These are phyloP conservation scores for Pythium biforme DNA, from an alignment of 352 stramenopile genomes.

Conservation along the genomic window DNA sequence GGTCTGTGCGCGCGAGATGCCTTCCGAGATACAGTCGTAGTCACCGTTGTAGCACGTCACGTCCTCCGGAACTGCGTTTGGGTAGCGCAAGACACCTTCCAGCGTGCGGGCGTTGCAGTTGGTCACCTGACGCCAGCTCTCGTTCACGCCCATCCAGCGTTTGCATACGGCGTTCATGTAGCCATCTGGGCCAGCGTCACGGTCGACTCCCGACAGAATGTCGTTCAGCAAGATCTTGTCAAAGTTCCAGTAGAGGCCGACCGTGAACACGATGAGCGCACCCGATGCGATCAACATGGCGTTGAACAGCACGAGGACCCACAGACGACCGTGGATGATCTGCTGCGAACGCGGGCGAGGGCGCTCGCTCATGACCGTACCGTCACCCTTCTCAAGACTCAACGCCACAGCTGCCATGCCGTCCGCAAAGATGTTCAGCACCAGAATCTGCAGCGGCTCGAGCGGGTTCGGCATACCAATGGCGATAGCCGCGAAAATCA, in stretches of 20 bases:
- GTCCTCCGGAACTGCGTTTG: slow-evolving; percentile 41
- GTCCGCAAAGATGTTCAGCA: slow-evolving; percentile 98
- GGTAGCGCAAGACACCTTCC: slow-evolving; percentile 42
- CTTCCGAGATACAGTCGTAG: slow-evolving; percentile 61
- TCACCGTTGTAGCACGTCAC: slow-evolving; percentile 48
- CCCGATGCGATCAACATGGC: slow-evolving; percentile 55
- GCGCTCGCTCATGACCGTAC: slow-evolving; percentile 57
- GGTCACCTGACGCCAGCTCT: slow-evolving; percentile 42
- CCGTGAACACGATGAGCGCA: slow-evolving; percentile 58
- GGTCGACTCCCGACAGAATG: slow-evolving; percentile 47
- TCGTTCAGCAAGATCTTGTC: slow-evolving; percentile 51
- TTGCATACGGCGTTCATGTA: slow-evolving; percentile 52
- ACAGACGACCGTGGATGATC: slow-evolving; percentile 69
- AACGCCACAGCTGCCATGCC: slow-evolving; percentile 71
- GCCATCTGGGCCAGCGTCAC: slow-evolving; percentile 30
- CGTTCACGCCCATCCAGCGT: slow-evolving; percentile 52
- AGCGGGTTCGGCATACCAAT: slow-evolving; percentile 78
- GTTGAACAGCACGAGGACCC: slow-evolving; percentile 66
- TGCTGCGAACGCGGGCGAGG: slow-evolving; percentile 55
- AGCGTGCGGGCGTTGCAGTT: slow-evolving; percentile 42
- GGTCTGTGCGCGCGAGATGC: slow-evolving; percentile 62
- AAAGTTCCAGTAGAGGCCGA: slow-evolving; percentile 75
- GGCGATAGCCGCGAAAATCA: slow-evolving; percentile 73
- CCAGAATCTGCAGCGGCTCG: slow-evolving; percentile 97
- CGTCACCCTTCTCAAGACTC: slow-evolving; percentile 72